Conservation (phyloP, 2,329 filamentous ascomycete genomes). For the Teratosphaeriaceae sp. region DNA sequence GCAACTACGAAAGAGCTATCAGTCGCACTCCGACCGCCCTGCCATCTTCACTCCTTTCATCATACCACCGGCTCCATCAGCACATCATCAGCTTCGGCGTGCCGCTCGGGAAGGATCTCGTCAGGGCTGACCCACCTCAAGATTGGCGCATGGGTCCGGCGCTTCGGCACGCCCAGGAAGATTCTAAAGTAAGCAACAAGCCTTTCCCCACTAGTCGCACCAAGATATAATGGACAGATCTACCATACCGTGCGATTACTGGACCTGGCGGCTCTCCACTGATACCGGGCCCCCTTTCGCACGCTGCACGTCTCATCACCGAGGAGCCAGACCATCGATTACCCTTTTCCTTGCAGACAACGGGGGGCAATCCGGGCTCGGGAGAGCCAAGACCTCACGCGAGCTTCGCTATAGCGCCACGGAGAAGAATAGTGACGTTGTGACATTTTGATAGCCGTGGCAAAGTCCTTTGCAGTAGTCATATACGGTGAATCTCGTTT, state of each 20-base stretch:
- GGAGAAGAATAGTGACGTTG: neutral
- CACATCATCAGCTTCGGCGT: neutral
- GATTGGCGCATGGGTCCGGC: conserved; percentile 4
- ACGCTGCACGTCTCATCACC: conserved; percentile 1
- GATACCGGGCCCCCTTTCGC: conserved; percentile 1
- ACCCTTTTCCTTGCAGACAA: neutral
- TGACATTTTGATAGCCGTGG: neutral
- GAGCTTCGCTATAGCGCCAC: conserved; percentile 1
- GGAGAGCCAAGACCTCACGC: conserved; percentile 3
- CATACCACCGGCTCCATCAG: neutral
- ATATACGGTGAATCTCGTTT: too few relatives aligned
- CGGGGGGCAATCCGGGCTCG: neutral
- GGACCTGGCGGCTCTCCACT: neutral
- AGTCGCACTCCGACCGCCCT: neutral
- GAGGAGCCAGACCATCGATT: neutral
- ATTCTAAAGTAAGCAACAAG: neutral
- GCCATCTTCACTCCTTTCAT: neutral
- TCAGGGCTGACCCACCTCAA: conserved; percentile 1
- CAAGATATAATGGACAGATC: too few relatives aligned
- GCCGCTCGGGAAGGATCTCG: conserved; percentile 3
- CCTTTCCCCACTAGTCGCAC: neutral
- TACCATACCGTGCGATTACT: too few relatives aligned
- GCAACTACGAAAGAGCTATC: neutral
- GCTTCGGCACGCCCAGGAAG: neutral
- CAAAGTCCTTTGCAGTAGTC: neutral